Evolutionary conservation across 2,329 filamentous ascomycete species (phyloP).

Genomic region (Pyrenochaeta sp.): DNA sequence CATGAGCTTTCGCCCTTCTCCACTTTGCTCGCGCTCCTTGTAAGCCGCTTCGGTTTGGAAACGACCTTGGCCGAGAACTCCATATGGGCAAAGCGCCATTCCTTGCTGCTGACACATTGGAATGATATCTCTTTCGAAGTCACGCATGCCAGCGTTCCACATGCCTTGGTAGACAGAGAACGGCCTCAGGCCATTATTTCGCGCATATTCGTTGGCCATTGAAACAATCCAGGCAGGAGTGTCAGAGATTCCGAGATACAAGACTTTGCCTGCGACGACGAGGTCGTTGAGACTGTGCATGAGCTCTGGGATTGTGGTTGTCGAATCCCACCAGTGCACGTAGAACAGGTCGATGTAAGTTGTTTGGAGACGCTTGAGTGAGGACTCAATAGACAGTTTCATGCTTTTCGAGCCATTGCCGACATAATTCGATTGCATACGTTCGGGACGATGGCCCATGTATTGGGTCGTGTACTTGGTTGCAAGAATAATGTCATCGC

Average conservation of each 20-base stretch:
- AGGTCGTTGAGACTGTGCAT: conserved; percentile 54
- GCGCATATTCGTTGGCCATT: conserved; percentile 43
- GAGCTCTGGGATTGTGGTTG: conserved; percentile 52
- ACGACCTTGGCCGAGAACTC: conserved; percentile 49
- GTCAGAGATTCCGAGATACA: conserved; percentile 55
- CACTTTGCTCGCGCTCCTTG: not conserved
- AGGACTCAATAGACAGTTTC: conserved; percentile 24
- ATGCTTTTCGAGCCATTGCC: conserved; percentile 37
- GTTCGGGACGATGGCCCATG: conserved; percentile 13
- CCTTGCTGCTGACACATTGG: conserved; percentile 52
- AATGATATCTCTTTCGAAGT: conserved; percentile 54
- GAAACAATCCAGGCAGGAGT: conserved; percentile 50
- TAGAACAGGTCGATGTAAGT: conserved; percentile 67
- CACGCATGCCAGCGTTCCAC: conserved; percentile 50
- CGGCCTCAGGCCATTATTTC: conserved; percentile 47
- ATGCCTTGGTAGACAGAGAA: conserved; percentile 30
- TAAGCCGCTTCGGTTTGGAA: not conserved
- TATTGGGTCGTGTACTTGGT: conserved; percentile 42
- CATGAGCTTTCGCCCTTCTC: conserved; percentile 49
- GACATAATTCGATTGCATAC: conserved; percentile 30
- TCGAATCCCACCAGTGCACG: conserved; percentile 52
- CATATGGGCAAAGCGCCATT: conserved; percentile 62
- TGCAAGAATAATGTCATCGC: conserved; percentile 52
- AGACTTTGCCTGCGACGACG: conserved; percentile 50
- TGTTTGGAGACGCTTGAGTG: conserved; percentile 55